Evolutionary conservation across 164 flowering plant species (phyloP).

Genomic region (Chloranthus sessilifolius): DNA sequence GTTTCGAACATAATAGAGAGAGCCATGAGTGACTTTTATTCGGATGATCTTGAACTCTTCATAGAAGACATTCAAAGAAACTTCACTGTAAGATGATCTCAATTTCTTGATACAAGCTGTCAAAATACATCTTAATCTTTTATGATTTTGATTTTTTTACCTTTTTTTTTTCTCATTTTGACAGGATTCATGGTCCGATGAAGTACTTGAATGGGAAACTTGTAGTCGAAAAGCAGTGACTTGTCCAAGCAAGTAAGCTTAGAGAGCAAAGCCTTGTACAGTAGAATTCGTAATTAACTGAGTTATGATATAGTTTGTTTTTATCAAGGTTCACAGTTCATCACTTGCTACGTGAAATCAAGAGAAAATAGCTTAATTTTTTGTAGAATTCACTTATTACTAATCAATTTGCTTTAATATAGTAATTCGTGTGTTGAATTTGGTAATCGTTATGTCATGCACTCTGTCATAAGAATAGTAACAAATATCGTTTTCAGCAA

Average conservation of each 20-base stretch:
- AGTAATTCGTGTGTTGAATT: too few relatives aligned
- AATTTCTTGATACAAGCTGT: too few relatives aligned
- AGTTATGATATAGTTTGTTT: too few relatives aligned
- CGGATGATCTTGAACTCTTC: not conserved
- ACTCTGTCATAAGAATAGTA: too few relatives aligned
- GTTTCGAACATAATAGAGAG: constrained; percentile 3
- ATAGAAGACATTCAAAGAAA: constrained; percentile 4
- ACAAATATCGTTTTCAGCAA: too few relatives aligned
- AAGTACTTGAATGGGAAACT: constrained; percentile 7
- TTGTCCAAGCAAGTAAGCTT: constrained; percentile 7
- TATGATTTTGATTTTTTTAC: not conserved
- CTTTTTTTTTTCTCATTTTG: not conserved
- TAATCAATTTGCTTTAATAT: too few relatives aligned
- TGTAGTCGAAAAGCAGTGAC: not conserved
- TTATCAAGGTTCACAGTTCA: too few relatives aligned
- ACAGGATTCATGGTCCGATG: constrained; percentile 10
- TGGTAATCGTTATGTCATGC: too few relatives aligned
- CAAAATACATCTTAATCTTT: not conserved
- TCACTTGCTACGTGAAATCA: too few relatives aligned
- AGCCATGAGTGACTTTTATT: constrained; percentile 6
- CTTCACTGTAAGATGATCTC: constrained; percentile 4
- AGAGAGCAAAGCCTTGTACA: not conserved
- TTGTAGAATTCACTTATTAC: too few relatives aligned
- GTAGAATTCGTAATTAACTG: too few relatives aligned
- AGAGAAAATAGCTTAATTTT: too few relatives aligned